A percentile compares a stretch with the other conserved stretches of the same genome.
phyloP scores from a whole-genome alignment of 768 basidiomycete species.

The Wakefieldia striispora region DNA sequence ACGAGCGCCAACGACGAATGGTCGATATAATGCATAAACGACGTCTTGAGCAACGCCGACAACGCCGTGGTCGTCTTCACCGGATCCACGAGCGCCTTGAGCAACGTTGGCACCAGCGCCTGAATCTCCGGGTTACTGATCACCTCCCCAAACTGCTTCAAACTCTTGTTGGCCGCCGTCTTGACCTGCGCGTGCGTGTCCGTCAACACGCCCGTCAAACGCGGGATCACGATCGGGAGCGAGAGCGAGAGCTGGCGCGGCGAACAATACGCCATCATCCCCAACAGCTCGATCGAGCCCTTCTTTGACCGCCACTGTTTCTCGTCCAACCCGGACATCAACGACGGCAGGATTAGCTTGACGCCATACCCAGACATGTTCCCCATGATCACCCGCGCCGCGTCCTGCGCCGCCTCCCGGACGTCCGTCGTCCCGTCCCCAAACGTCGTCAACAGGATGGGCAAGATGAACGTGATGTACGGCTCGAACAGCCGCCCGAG shows the following conservation, averaged over 20 bases:
- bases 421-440: slow-evolving; percentile 87
- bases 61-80: slow-evolving; percentile 85
- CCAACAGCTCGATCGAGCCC: slow-evolving; percentile 93
- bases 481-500: slow-evolving; percentile 93
- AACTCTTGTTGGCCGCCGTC: slow-evolving; percentile 85
- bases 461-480: slow-evolving; percentile 81
- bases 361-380: slow-evolving; percentile 93
- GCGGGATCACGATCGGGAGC: slow-evolving; percentile 93
- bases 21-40: slow-evolving; percentile 98
- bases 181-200: slow-evolving; percentile 98
- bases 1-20: slow-evolving; percentile 93
- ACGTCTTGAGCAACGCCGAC: slow-evolving; percentile 83
- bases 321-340: slow-evolving; percentile 90
- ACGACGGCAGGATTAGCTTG: slow-evolving; percentile 88
- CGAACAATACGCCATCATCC: slow-evolving; percentile 99
- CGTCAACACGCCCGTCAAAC: slow-evolving; percentile 90
- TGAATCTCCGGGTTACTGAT: slow-evolving; percentile 98
- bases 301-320: slow-evolving; percentile 99
- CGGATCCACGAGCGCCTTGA: slow-evolving; percentile 96
- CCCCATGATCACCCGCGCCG: slow-evolving; percentile 92
- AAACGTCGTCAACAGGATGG: slow-evolving; percentile 78
- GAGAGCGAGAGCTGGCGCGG: slow-evolving; percentile 93
- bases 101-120: slow-evolving; percentile 79
- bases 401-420: slow-evolving; percentile 89
- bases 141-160: slow-evolving; percentile 98